phyloP scores from a whole-genome alignment of 306 rosid species.

The Cicer cuneatum region DNA sequence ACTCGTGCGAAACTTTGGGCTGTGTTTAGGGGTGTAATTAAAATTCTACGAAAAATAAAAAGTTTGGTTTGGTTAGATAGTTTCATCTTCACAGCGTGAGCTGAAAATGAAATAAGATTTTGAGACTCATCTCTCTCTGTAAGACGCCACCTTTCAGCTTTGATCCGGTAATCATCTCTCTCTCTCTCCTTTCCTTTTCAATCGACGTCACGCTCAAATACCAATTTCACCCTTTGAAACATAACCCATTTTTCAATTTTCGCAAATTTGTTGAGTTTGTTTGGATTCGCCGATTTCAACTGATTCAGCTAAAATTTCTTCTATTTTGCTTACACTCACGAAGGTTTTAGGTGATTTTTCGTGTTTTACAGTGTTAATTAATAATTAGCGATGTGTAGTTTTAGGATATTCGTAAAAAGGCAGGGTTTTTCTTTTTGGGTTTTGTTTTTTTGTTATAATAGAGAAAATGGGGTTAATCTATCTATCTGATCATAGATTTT shows the following conservation, averaged over 20 bases:
- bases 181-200: not conserved
- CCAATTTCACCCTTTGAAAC: constrained; percentile 1
- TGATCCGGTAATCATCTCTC: constrained; percentile 47
- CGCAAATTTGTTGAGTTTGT: not conserved
- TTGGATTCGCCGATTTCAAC: constrained; percentile 31
- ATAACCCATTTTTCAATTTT: constrained; percentile 4
- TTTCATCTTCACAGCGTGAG: constrained; percentile 32
- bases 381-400: not conserved
- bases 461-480: constrained; percentile 12
- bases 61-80: not conserved
- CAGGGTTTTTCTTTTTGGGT: constrained; percentile 27
- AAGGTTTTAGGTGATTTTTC: constrained; percentile 21
- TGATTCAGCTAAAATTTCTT: constrained; percentile 34
- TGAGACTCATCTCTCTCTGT: constrained; percentile 1
- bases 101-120: constrained; percentile 5
- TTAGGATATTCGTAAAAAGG: not conserved
- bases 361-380: not conserved
- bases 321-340: not conserved
- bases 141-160: constrained; percentile 41
- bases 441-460: constrained; percentile 25
- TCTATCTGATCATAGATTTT: not conserved
- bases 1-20: constrained; percentile 30
- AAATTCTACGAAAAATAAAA: not conserved
- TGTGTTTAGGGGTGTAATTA: constrained; percentile 27
- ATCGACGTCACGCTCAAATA: constrained; percentile 17